Base-by-base conservation (phyloP, 108 stramenopile genomes). In the Seminavis robusta region DNA sequence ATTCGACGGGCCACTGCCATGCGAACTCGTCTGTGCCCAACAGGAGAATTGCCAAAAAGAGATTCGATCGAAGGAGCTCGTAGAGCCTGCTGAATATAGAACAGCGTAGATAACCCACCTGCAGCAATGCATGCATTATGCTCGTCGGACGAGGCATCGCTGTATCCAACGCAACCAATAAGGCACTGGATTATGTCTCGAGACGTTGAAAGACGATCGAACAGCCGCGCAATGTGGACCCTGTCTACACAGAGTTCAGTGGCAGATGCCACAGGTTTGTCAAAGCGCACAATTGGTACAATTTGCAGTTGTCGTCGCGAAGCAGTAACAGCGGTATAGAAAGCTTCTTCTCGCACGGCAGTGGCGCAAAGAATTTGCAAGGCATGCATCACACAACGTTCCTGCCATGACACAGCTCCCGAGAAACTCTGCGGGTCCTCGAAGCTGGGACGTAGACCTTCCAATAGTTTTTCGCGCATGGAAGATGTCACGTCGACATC, bases 281-380 rank as follows among this genome's bases (percentile, higher is more conserved):
- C 20, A 30, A 79, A 74, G 15, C 59, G 59, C 11, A 79, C 34
- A 2, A 66, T 44, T 32, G 78, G 65, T 36, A 62, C 59, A 21
- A 70, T 46, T 48, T 61, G 71, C 36, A 69, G 45, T 39, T 16
- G 32, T 19, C 52, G 16, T 10, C 47, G 52, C 24, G 52, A 39
- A 1, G 72, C 49, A 19, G 54, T 39, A 3, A 79, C 33, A 28
- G 74, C 65, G 16, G 50, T 45, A 28, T 67, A 20, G 40, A 92
- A 84, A 20, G 61, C 44, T 25, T 84, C 81, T 44, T 88, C 87
- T 15, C 83, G 62, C 7, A 54, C 74, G 20, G 78, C 81, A 0
- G 81, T 78, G 42, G 85, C 78, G 56, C 84, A 84, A 5, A 88
- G 47, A 20, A 88, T 77, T n/a, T 67, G 68, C 17, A 92, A 53